Percentiles rank a stretch among this genome's conserved stretches.
phyloP scores from a whole-genome alignment of 768 basidiomycete genomes.

The Ramaria rubella region DNA sequence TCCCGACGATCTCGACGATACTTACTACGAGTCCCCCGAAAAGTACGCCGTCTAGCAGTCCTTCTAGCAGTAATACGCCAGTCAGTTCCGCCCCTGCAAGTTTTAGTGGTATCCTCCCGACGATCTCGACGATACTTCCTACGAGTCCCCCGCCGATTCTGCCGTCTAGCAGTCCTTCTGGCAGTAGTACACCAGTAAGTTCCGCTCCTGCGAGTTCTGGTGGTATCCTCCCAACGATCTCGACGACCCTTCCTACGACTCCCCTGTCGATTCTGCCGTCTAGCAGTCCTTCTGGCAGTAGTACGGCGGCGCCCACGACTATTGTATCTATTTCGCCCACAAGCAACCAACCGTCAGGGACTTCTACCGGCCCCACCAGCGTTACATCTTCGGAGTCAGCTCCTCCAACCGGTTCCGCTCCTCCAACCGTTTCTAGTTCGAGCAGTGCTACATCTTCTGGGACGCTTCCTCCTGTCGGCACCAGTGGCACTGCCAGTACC shows the following conservation, averaged over 20 bases:
- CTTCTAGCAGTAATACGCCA: not conserved
- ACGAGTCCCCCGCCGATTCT: not conserved
- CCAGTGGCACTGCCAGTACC: constrained; percentile 9
- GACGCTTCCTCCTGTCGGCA: not conserved
- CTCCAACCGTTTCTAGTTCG: constrained; percentile 1
- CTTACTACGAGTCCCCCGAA: not conserved
- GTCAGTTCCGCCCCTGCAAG: not conserved
- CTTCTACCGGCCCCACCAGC: not conserved
- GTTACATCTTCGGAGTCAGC: constrained; percentile 33
- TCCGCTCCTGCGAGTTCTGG: not conserved
- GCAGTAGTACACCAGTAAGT: not conserved
- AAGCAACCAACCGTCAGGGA: not conserved
- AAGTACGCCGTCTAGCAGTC: not conserved
- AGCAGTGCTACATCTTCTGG: not conserved
- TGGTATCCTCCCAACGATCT: not conserved
- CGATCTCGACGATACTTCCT: not conserved
- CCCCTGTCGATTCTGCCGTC: constrained; percentile 10
- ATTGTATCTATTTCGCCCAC: not conserved
- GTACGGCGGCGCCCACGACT: not conserved
- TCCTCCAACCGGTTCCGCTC: not conserved
- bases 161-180: not conserved
- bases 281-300: not conserved
- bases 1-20: not conserved
- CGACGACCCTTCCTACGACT: not conserved
- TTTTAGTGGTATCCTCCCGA: not conserved